Percentiles rank a stretch among this genome's conserved stretches.
Conservation (phyloP, 352 stramenopile genomes). For the Sclerospora graminicola region DNA sequence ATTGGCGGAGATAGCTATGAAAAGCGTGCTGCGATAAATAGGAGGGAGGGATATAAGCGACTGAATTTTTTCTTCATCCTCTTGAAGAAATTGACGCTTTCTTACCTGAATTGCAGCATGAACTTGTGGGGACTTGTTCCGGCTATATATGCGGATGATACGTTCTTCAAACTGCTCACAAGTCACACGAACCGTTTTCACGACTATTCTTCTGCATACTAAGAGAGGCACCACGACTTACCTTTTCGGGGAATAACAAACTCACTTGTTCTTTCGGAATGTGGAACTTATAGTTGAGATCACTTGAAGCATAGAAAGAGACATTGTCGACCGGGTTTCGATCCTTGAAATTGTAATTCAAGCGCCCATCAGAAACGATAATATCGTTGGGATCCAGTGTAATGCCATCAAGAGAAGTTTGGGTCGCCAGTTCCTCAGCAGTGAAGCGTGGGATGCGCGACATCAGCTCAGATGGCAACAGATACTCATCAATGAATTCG, state of each 20-base stretch:
- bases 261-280: slow-evolving; percentile 76
- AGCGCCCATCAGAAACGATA: slow-evolving; percentile 59
- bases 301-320: slow-evolving; percentile 70
- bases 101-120: slow-evolving; percentile 54
- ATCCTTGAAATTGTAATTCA: slow-evolving; percentile 83
- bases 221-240: slow-evolving; percentile 5
- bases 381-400: slow-evolving; percentile 60
- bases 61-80: not conserved
- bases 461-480: slow-evolving; percentile 50
- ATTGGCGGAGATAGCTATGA: slow-evolving; percentile 45
- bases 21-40: slow-evolving; percentile 36
- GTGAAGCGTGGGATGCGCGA: slow-evolving; percentile 38
- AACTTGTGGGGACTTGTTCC: slow-evolving; percentile 33
- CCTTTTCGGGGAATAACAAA: slow-evolving; percentile 74
- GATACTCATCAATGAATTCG: slow-evolving; percentile 77
- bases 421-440: slow-evolving; percentile 45
- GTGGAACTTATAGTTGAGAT: slow-evolving; percentile 53
- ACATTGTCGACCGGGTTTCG: slow-evolving; percentile 79
- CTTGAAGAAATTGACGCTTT: not conserved
- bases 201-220: too few relatives aligned
- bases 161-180: slow-evolving; percentile 65
- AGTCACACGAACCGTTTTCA: not conserved
- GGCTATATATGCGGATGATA: slow-evolving; percentile 69
- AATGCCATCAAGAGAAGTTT: slow-evolving; percentile 31
- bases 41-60: not conserved